phyloP scores from a whole-genome alignment of 495 filamentous ascomycete genomes.

The Xylaria castorea region DNA sequence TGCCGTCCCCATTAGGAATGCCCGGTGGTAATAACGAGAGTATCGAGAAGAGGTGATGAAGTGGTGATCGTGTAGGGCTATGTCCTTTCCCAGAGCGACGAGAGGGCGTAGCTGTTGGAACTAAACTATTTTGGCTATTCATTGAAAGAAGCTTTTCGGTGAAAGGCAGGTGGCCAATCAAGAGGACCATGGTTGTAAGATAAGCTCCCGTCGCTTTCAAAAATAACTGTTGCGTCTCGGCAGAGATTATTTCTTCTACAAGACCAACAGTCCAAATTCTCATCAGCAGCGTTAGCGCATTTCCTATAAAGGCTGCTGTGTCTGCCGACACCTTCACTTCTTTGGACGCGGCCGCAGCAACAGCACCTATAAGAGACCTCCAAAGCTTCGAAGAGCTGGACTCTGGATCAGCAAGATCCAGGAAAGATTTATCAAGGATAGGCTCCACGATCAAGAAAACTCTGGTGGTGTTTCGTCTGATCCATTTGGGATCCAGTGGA shows the following conservation, averaged over 20 bases:
- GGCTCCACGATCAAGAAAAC: conserved; percentile 71
- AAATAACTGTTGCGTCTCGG: conserved; percentile 52
- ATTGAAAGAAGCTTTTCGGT: conserved; percentile 74
- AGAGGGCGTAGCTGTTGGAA: conserved; percentile 58
- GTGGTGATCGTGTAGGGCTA: conserved; percentile 46
- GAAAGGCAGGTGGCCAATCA: conserved; percentile 76
- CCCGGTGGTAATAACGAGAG: conserved; percentile 53
- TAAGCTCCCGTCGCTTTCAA: conserved; percentile 66
- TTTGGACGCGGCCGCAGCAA: conserved; percentile 81
- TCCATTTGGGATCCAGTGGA: conserved; percentile 82
- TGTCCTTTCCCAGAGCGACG: conserved; percentile 52
- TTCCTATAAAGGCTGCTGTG: conserved; percentile 76
- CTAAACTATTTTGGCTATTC: conserved; percentile 47
- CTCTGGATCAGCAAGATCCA: conserved; percentile 53
- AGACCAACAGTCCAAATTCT: conserved; percentile 66
- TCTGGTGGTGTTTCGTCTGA: conserved; percentile 68
- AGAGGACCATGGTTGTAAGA: conserved; percentile 64
- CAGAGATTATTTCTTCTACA: conserved; percentile 29
- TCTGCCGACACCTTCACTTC: conserved; percentile 90
- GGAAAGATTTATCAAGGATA: conserved; percentile 64
- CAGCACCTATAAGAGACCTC: conserved; percentile 68
- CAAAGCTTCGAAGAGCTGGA: conserved; percentile 66
- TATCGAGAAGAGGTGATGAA: conserved; percentile 58
- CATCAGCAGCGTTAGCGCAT: conserved; percentile 69
- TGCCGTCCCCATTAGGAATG: conserved; percentile 49